Conservation (phyloP, 2,329 filamentous ascomycete species). For the Cordyceps tenuipes region DNA sequence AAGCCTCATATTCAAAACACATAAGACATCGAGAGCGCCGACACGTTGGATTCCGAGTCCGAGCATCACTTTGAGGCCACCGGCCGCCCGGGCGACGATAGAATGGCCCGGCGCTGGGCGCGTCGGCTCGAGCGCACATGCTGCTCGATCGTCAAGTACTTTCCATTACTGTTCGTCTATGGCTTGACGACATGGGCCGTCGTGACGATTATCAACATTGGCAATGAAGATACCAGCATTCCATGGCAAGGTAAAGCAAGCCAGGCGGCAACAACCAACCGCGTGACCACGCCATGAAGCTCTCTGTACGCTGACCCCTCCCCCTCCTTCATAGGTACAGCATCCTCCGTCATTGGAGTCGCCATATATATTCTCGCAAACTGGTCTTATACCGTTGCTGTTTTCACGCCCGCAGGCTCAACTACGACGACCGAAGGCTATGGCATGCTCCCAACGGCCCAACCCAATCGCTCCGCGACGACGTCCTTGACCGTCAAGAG, state of each 20-base stretch:
- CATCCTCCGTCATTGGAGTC: constrained; percentile 55
- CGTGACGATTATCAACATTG: constrained; percentile 76
- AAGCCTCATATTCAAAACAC: neutral
- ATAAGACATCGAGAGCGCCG: constrained; percentile 14
- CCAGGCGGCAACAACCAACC: neutral
- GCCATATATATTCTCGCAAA: constrained; percentile 71
- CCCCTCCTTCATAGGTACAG: constrained; percentile 34
- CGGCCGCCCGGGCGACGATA: constrained; percentile 13
- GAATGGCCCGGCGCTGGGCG: constrained; percentile 54
- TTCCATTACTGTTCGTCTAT: constrained; percentile 86
- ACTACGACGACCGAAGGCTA: constrained; percentile 62
- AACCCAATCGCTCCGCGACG: constrained; percentile 48
- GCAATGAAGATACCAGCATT: constrained; percentile 44
- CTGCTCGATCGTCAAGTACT: constrained; percentile 70
- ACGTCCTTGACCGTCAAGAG: constrained; percentile 88
- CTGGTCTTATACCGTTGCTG: constrained; percentile 83
- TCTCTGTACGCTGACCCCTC: neutral
- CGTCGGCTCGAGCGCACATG: constrained; percentile 72
- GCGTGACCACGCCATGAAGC: neutral
- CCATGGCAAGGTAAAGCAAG: constrained; percentile 48
- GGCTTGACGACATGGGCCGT: constrained; percentile 85
- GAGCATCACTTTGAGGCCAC: constrained; percentile 14
- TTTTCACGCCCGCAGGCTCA: constrained; percentile 82
- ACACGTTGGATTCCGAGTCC: constrained; percentile 9
- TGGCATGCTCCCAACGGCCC: constrained; percentile 59